Percentiles rank a stretch among this genome's conserved stretches.
phyloP scores from a whole-genome alignment of 352 stramenopile genomes.

The Phytophthora cryptogea region DNA sequence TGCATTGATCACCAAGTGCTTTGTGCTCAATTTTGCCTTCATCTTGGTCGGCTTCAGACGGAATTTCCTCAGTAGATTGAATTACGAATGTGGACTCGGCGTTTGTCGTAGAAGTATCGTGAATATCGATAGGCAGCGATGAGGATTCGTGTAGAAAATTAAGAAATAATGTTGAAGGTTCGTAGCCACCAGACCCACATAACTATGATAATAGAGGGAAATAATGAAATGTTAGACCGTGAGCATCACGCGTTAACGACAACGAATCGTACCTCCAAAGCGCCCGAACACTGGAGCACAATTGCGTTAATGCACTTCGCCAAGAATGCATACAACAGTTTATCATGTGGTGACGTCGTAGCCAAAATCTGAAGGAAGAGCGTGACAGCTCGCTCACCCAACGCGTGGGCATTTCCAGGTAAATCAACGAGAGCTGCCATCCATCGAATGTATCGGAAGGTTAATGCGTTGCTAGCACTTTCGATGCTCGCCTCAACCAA shows the following conservation, averaged over 20 bases:
- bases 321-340: slow-evolving; percentile 49
- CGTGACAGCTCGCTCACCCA: slow-evolving; percentile 42
- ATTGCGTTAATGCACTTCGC: slow-evolving; percentile 50
- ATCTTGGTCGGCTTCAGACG: slow-evolving; percentile 8
- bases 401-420: slow-evolving; percentile 39
- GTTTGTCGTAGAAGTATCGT: background rate
- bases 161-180: slow-evolving; percentile 37
- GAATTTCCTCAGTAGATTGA: slow-evolving; percentile 11
- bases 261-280: slow-evolving; percentile 43
- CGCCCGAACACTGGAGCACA: slow-evolving; percentile 32
- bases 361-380: slow-evolving; percentile 44
- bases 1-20: slow-evolving; percentile 24
- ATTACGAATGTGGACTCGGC: slow-evolving; percentile 6
- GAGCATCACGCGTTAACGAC: background rate
- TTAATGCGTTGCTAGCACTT: slow-evolving; percentile 11
- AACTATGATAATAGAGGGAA: slow-evolving; percentile 18
- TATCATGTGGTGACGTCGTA: slow-evolving; percentile 13
- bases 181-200: slow-evolving; percentile 33
- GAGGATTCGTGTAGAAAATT: slow-evolving; percentile 36
- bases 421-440: slow-evolving; percentile 47
- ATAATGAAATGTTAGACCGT: background rate
- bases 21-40: background rate
- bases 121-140: background rate
- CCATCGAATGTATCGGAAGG: slow-evolving; percentile 63
- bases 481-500: slow-evolving; percentile 37